Conservation (phyloP, 257 asterid species). For the Oldenlandia corymbosa region DNA sequence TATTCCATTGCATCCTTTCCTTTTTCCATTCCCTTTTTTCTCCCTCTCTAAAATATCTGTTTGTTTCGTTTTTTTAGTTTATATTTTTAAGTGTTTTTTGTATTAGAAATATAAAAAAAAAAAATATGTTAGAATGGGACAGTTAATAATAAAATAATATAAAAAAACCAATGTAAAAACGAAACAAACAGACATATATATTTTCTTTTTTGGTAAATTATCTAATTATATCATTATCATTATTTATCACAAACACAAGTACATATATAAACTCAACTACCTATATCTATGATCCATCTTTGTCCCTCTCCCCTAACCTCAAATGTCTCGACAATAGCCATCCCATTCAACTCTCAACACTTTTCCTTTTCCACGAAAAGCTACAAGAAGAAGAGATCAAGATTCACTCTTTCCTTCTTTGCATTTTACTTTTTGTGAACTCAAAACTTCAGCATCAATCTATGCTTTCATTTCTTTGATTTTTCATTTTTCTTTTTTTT, state of each 20-base stretch:
- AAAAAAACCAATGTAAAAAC: no score
- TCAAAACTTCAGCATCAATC: slow-evolving; percentile 22
- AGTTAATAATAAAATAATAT: no score
- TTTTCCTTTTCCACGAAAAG: slow-evolving; percentile 54
- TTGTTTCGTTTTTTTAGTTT: no score
- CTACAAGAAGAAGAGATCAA: slow-evolving; percentile 25
- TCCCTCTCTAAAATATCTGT: no score
- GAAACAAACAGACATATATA: no score
- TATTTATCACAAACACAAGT: slow-evolving; percentile 39
- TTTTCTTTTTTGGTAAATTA: no score
- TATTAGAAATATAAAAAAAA: no score
- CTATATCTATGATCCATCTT: slow-evolving; percentile 19
- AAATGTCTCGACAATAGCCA: slow-evolving; percentile 5
- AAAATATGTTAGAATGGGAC: no score
- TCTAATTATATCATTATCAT: no score
- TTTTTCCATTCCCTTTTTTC: no score
- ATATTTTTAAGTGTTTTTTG: no score
- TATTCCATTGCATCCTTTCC: slow-evolving; percentile 20
- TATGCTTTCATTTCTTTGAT: background rate
- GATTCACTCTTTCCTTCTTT: slow-evolving; percentile 17
- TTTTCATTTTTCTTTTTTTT: background rate
- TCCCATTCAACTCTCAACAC: slow-evolving; percentile 16
- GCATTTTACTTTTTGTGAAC: slow-evolving; percentile 17
- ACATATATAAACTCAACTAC: slow-evolving; percentile 10
- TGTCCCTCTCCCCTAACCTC: background rate